Conservation (phyloP, 2,329 filamentous ascomycete species). For the Diaporthe citriasiana region DNA sequence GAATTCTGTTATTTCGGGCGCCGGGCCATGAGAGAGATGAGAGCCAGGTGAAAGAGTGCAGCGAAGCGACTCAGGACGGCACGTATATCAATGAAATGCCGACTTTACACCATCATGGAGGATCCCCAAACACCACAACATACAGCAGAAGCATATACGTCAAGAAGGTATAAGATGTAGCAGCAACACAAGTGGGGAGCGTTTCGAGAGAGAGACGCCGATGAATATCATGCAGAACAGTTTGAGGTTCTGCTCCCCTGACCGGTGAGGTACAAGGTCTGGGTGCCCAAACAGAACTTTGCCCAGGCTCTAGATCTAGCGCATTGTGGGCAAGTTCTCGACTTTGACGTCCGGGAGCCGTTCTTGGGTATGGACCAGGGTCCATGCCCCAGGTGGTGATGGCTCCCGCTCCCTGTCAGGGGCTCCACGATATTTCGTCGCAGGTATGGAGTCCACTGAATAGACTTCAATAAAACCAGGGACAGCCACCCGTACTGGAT, state of each 20-base stretch:
- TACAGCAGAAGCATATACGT: background rate
- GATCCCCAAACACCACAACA: background rate
- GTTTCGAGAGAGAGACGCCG: slow-evolving; percentile 33
- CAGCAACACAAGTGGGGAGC: background rate
- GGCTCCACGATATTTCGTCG: slow-evolving; percentile 23
- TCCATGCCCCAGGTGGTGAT: background rate
- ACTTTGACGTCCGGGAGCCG: slow-evolving; percentile 27
- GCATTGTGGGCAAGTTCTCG: slow-evolving; percentile 12
- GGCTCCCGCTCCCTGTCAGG: slow-evolving; percentile 20
- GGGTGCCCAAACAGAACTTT: slow-evolving; percentile 20
- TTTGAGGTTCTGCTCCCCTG: slow-evolving; percentile 32
- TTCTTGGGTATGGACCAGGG: slow-evolving; percentile 13
- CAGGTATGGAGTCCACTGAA: slow-evolving; percentile 17
- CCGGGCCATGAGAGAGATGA: slow-evolving; percentile 27
- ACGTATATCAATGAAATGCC: slow-evolving; percentile 25
- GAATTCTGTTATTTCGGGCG: slow-evolving; percentile 10
- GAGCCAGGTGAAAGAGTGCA: background rate
- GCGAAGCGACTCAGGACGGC: background rate
- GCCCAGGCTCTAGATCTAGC: slow-evolving; percentile 19
- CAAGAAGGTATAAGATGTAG: slow-evolving; percentile 15
- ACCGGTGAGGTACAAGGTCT: background rate
- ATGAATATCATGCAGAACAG: slow-evolving; percentile 17
- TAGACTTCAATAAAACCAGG: slow-evolving; percentile 23
- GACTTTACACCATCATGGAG: background rate
- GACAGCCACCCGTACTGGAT: background rate